Conservation (phyloP, 78 protist genomes). For the slime mould (Dictyostelium discoideum) region dicty_2.7 NC_007088.5:3208501-3209000, state of each 20-base stretch:
- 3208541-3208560: slow-evolving; percentile 92
- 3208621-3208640: slow-evolving; percentile 83
- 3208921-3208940: slow-evolving; percentile 96
- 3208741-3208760: slow-evolving; percentile 98
- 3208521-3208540: not conserved
- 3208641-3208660: slow-evolving; percentile 98
- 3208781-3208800: slow-evolving; percentile 93
- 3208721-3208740: slow-evolving; percentile 94
- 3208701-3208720: slow-evolving; percentile 60
- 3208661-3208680: slow-evolving; percentile 94
- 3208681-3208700: slow-evolving; percentile 73
- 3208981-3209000: slow-evolving; percentile 86
- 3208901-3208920: slow-evolving; percentile 98
- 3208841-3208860: slow-evolving; percentile 97
- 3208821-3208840: slow-evolving; percentile 78
- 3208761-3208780: slow-evolving; percentile 95
- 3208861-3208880: slow-evolving; percentile 92
- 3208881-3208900: slow-evolving; percentile 98
- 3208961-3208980: slow-evolving; percentile 97
- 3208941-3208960: slow-evolving; percentile 94
- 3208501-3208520: not conserved
- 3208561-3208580: slow-evolving; percentile 96
- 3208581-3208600: slow-evolving; percentile 82
- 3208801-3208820: slow-evolving; percentile 94
- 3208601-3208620: slow-evolving; percentile 43